Evolutionary conservation across 371 early-diverging fungal species (phyloP).

Genomic region (Actinomucor elegans): DNA sequence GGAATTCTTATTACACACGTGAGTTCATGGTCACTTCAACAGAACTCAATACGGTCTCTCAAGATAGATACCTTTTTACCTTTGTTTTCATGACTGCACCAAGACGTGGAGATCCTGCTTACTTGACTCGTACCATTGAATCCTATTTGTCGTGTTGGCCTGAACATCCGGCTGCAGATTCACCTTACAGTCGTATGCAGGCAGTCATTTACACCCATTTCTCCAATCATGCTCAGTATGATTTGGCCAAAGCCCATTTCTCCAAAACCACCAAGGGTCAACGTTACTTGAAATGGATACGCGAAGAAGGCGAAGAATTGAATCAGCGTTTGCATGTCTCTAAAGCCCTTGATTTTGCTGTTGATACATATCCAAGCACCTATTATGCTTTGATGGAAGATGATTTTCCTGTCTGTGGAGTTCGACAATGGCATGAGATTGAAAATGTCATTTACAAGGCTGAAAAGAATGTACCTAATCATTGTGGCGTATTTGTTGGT

Average conservation of each 20-base stretch:
- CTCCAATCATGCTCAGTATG: slow-evolving; percentile 52
- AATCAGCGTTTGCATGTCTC: slow-evolving; percentile 62
- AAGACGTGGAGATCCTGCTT: slow-evolving; percentile 51
- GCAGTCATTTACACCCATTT: slow-evolving; percentile 65
- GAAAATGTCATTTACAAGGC: slow-evolving; percentile 42
- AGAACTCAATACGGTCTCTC: slow-evolving; percentile 30
- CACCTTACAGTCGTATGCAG: slow-evolving; percentile 53
- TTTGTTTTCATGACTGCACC: slow-evolving; percentile 65
- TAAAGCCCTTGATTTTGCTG: slow-evolving; percentile 41
- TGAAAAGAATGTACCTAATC: slow-evolving; percentile 27
- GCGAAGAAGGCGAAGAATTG: slow-evolving; percentile 46
- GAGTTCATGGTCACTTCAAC: slow-evolving; percentile 35
- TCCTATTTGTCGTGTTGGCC: slow-evolving; percentile 60
- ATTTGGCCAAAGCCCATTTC: slow-evolving; percentile 39
- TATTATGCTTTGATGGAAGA: slow-evolving; percentile 50
- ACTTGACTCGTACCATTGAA: slow-evolving; percentile 48
- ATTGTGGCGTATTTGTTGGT: slow-evolving; percentile 53
- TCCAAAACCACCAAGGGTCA: slow-evolving; percentile 46
- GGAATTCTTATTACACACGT: slow-evolving; percentile 39
- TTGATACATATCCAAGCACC: slow-evolving; percentile 22
- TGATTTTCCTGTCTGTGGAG: slow-evolving; percentile 49
- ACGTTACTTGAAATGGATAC: slow-evolving; percentile 55
- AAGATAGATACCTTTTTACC: slow-evolving; percentile 51
- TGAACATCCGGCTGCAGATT: slow-evolving; percentile 37
- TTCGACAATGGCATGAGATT: slow-evolving; percentile 40